Percentiles rank a stretch among this genome's conserved stretches.
Evolutionary conservation across 192 early-diverging fungal species (phyloP).

Genomic region (Coemansia sp.): DNA sequence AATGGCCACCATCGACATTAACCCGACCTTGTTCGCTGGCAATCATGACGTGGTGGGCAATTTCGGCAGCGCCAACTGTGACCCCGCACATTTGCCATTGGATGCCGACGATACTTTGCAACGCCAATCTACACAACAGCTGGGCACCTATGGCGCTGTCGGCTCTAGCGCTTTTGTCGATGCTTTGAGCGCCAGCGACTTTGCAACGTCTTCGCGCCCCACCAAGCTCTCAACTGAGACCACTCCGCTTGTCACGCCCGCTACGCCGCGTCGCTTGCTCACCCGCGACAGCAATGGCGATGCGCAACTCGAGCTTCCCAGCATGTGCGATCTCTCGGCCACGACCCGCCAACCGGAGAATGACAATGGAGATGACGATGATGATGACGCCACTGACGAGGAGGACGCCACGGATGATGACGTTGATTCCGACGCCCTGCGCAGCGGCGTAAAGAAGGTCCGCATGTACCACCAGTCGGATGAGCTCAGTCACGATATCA

Average conservation of each 20-base stretch:
- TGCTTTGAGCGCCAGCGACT: conserved; percentile 15
- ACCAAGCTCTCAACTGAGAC: conserved; percentile 16
- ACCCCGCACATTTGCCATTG: background rate
- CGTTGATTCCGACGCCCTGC: conserved; percentile 24
- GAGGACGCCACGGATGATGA: background rate
- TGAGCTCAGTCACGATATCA: conserved; percentile 47
- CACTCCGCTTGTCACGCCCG: conserved; percentile 26
- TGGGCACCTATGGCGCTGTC: conserved; percentile 18
- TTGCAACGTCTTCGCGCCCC: conserved; percentile 8
- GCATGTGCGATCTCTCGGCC: conserved; percentile 14
- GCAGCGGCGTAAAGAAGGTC: conserved; percentile 48
- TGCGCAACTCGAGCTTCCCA: conserved; percentile 1
- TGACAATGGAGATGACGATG: background rate
- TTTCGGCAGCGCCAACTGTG: background rate
- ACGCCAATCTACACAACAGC: background rate
- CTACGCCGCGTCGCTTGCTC: conserved; percentile 4
- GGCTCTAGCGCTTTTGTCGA: conserved; percentile 4
- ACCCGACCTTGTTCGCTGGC: background rate
- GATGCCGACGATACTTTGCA: background rate
- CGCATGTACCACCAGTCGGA: conserved; percentile 54
- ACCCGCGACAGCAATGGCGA: background rate
- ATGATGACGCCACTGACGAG: background rate
- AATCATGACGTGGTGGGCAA: conserved; percentile 7
- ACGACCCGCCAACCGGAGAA: background rate
- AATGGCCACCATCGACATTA: conserved; percentile 7